Conservation (phyloP, 768 basidiomycete species). For the Leccinum sublutescens region DNA sequence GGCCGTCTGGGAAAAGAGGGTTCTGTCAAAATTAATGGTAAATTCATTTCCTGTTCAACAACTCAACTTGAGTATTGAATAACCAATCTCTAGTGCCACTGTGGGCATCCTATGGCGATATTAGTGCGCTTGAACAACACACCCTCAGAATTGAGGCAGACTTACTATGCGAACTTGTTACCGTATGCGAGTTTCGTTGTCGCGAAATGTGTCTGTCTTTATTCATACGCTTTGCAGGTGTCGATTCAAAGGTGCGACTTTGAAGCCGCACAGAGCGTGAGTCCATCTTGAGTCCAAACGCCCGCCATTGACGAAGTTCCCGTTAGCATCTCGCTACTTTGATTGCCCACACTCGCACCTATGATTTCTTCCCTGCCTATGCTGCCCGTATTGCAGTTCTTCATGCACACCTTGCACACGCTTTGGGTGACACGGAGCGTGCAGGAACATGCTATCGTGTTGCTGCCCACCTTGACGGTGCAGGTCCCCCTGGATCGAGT, state of each 20-base stretch:
- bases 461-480: constrained; percentile 49
- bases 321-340: constrained; percentile 41
- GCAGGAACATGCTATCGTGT: constrained; percentile 64
- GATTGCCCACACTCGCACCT: constrained; percentile 61
- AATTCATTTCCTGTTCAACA: not conserved
- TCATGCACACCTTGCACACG: constrained; percentile 74
- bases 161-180: constrained; percentile 65
- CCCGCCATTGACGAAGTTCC: not conserved
- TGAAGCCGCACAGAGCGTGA: constrained; percentile 55
- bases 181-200: constrained; percentile 39
- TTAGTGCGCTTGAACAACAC: constrained; percentile 44
- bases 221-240: constrained; percentile 38
- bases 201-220: not conserved
- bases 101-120: constrained; percentile 54
- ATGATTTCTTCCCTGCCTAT: constrained; percentile 54
- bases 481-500: constrained; percentile 26
- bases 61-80: not conserved
- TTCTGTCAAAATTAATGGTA: constrained; percentile 16
- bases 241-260: constrained; percentile 70
- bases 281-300: constrained; percentile 10
- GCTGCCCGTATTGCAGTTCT: constrained; percentile 63
- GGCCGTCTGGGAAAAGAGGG: constrained; percentile 36
- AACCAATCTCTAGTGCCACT: constrained; percentile 41
- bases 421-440: constrained; percentile 48
- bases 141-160: constrained; percentile 69